Base-by-base conservation (phyloP, 2,329 filamentous ascomycete genomes). In the Penicillium sp. region DNA sequence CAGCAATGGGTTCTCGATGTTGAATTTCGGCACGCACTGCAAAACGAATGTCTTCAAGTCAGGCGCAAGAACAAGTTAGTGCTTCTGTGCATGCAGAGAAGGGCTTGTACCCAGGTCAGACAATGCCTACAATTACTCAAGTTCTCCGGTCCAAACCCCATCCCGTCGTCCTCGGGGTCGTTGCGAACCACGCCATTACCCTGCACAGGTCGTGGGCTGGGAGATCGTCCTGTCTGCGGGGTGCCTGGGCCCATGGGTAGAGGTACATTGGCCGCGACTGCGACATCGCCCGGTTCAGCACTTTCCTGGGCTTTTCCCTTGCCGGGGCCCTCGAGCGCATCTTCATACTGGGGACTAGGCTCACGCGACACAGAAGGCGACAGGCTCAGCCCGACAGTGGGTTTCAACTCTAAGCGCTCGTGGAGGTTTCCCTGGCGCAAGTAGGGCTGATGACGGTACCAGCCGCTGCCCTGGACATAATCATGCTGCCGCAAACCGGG, bases 1-100 rank as follows among this genome's bases (percentile, higher is more conserved):
- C 81, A 65, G 95, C 89, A 61, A 96, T 88, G 13, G 89, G 90
- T 65, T 92, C 90, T 42, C 88, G 84, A 66, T 96, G 91, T 65
- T 92, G 89, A 27, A 95, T 88, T 76, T 96, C 91, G 55, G 91
- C 89, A 63, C 89, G 85, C 55, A 95, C 81, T 46, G 89, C 88
- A 72, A 96, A 92, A 58, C 91, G 89, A 64, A 96, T 89, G 73
- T 92, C 90, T 94, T 70, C 58, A 49, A 44, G 46, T 44, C 54
- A 62, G 55, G 50, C 48, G 43, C 52, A 57, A 64, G 40, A 52
- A 51, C 35, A 55, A 42, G 66, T 71, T 64, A 71, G 64, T 73
- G 69, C 62, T 60, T 55, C 58, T 59, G 54, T 61, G 50, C 56
- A 59, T 65, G 25, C 28, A 57, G 49, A 65, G 44, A 60, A 62